Evolutionary conservation across 768 basidiomycete species (phyloP).

Genomic region (Pleurotus citrinopileatus): DNA sequence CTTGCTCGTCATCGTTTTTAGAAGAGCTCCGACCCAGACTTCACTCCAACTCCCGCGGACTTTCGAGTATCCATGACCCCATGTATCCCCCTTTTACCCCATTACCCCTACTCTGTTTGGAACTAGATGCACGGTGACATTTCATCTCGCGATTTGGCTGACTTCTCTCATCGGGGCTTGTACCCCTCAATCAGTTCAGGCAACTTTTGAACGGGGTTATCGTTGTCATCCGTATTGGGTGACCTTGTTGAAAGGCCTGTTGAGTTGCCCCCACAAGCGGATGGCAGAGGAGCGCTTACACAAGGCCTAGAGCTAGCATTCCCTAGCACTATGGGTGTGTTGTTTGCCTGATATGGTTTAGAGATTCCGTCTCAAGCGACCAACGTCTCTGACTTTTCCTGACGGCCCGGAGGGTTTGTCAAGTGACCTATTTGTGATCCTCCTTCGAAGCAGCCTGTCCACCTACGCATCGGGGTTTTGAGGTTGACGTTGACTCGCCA

Average conservation of each 20-base stretch:
- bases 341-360: background rate
- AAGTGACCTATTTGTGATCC: background rate
- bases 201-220: conserved; percentile 4
- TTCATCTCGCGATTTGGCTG: background rate
- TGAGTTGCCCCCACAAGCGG: no score
- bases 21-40: background rate
- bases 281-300: no score
- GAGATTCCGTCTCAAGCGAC: conserved; percentile 2
- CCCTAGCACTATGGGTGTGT: background rate
- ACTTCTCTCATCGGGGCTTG: conserved; percentile 8
- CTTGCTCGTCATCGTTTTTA: background rate
- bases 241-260: background rate
- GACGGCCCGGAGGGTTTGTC: background rate
- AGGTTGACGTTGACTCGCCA: no score
- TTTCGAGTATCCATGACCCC: background rate
- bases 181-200: background rate
- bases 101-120: background rate
- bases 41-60: conserved; percentile 4
- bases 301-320: conserved; percentile 4
- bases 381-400: no score
- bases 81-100: background rate
- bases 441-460: background rate
- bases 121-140: background rate
- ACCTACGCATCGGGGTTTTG: background rate
- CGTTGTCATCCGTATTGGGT: background rate